Evolutionary conservation across 2,329 filamentous ascomycete genomes (phyloP), one percentile per base, ranked within the genome.

Genomic region (Xylaria digitata): DNA sequence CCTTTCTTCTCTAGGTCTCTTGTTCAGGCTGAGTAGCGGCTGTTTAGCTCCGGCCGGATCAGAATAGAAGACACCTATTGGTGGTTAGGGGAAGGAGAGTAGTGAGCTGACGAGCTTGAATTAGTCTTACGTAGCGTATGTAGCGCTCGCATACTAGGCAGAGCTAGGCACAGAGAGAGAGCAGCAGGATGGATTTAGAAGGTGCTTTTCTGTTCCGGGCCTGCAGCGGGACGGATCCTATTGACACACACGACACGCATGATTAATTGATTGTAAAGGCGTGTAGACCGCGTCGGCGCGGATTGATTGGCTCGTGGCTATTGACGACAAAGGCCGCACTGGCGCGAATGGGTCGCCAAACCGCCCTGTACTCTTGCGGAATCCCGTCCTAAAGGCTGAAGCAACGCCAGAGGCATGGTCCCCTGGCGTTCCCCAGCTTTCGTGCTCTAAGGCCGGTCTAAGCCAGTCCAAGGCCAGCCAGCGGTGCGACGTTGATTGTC

Each of bases 221-320:
- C 53, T 70, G 73, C 69, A 74, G 71, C 68, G 70, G 70, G 65
- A 70, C 68, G 68, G 71, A 71, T 72, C 71, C 71, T 73, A 54
- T 73, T 63, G 49, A 59, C 37, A 73, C 71, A 76, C 74, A 77
- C 75, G 76, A 79, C 78, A 80, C 76, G 78, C 77, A 78, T 78
- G 74, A 74, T 79, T 78, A 77, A 80, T 79, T 78, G 77, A 76
- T 77, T 74, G 65, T 67, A 58, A 75, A 74, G 75, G 75, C 76
- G 78, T 80, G 78, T 77, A 77, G 70, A 79, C 68, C 78, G 77
- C 78, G 79, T 80, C 71, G 67, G 65, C 62, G 64, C 50, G 54
- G 68, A 50, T 65, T 79, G 75, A 80, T 80, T 80, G 79, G 79
- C 71, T 67, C 64, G 45, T 53, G 46, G 53, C 59, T 59, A 60